A percentile compares a stretch with the other conserved stretches of the same genome.
phyloP scores from a whole-genome alignment of 257 asterid genomes.

The Capsicum rhomboideum region DNA sequence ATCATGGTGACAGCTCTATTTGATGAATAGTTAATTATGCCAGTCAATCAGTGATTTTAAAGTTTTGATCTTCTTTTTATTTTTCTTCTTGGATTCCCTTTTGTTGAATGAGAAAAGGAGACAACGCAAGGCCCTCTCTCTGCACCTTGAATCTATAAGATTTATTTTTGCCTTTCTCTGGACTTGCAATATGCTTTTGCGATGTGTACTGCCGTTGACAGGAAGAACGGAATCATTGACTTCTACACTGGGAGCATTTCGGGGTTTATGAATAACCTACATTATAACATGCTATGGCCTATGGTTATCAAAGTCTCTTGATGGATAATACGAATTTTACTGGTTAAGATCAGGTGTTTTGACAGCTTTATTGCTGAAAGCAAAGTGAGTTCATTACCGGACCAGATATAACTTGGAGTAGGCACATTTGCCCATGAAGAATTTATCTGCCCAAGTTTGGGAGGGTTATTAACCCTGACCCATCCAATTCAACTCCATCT shows the following conservation, averaged over 20 bases:
- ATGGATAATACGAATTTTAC: neutral
- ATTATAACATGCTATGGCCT: neutral
- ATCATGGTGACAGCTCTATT: neutral
- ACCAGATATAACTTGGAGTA: neutral
- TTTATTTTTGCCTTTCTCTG: neutral
- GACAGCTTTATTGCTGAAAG: neutral
- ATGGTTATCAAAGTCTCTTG: neutral
- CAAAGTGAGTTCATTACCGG: neutral
- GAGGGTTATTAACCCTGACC: too few relatives aligned
- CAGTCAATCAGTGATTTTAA: neutral
- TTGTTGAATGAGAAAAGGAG: neutral
- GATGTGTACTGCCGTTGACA: neutral
- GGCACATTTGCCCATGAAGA: neutral
- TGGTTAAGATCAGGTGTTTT: neutral
- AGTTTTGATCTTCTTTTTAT: neutral
- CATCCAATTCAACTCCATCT: too few relatives aligned
- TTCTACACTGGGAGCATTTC: neutral
- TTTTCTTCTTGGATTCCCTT: neutral
- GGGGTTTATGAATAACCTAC: neutral
- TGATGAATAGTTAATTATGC: neutral
- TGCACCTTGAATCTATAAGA: neutral
- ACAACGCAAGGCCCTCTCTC: neutral
- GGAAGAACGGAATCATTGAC: neutral
- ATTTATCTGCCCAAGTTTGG: too few relatives aligned
- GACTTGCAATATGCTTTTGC: neutral